Evolutionary conservation across 345 rosid genomes (phyloP), one percentile per base, ranked within the genome.

Genomic region (Schrenkiella parvula): DNA sequence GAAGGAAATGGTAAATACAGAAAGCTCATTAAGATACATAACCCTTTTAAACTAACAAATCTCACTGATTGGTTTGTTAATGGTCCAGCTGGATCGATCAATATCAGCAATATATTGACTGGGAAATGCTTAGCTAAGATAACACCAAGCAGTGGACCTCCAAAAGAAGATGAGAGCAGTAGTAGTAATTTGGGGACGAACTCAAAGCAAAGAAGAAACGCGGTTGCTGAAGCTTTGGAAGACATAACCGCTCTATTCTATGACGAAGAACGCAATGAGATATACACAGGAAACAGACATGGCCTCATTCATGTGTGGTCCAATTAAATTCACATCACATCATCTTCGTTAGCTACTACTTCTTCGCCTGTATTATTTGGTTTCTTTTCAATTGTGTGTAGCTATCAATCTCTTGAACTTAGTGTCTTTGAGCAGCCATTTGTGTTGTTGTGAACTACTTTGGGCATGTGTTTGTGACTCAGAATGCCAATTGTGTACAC

Each of bases 51-150:
- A 15, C 47, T 42, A n/a, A 6, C 47, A 66, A n/a, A 41, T 66
- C 29, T 58, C 54, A 21, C 25, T 44, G 73, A 37, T 56, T 22
- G 22, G 19, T 34, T 73, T 52, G 10, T 39, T 12, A 42, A 58
- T 51, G 39, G 3, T 74, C 61, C 88, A 86, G 91, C 91, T 70
- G 97, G 96, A 1, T 91, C 99, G 0, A 91, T 95, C 70, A 91
- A 91, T 78, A 74, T 95, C 58, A 89, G 96, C 86, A 93, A 86
- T 58, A 93, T 93, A 76, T 76, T 89, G 88, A 91, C 95, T 1
- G 97, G 99, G 67, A 95, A 95, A 73, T 95, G 97, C 83, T 82
- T 89, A 66, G 96, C 93, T 3, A 93, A 93, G 72, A 89, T 91
- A 80, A 88, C 81, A 38, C 82, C 90, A 1, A 48, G 78, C 29